phyloP scores from a whole-genome alignment of 345 rosid genomes.

The Leavenworthia alabamica region DNA sequence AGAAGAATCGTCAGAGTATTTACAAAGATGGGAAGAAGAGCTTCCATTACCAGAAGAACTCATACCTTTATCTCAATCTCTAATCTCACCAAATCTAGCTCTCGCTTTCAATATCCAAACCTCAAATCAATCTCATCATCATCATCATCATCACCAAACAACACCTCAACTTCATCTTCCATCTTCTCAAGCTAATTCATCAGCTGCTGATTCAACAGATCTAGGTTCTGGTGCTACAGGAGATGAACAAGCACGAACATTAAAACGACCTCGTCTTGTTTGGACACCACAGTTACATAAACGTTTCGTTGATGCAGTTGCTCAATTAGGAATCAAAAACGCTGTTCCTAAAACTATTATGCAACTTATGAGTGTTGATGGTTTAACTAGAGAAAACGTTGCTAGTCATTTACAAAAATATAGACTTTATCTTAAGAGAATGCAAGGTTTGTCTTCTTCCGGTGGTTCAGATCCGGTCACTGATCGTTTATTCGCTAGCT shows the following conservation, averaged over 20 bases:
- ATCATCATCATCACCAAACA: too few relatives aligned
- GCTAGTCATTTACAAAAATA: constrained; percentile 88
- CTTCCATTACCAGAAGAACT: constrained; percentile 87
- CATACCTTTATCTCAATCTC: constrained; percentile 80
- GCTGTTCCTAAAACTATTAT: constrained; percentile 91
- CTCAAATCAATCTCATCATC: too few relatives aligned
- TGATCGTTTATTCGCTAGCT: constrained; percentile 88
- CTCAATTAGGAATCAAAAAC: constrained; percentile 84
- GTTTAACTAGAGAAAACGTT: constrained; percentile 77
- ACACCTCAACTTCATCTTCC: too few relatives aligned
- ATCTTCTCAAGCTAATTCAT: too few relatives aligned
- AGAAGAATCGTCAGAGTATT: constrained; percentile 75
- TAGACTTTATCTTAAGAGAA: constrained; percentile 72
- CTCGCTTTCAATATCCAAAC: constrained; percentile 72
- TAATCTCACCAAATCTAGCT: constrained; percentile 92
- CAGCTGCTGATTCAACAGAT: constrained; percentile 64
- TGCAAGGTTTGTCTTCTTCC: constrained; percentile 65
- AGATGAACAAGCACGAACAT: constrained; percentile 77
- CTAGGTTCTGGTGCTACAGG: constrained; percentile 62
- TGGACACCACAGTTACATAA: constrained; percentile 95
- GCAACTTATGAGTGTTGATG: constrained; percentile 93
- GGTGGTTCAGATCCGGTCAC: constrained; percentile 77
- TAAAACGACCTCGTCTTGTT: constrained; percentile 76
- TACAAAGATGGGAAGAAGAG: constrained; percentile 83
- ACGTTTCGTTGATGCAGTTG: constrained; percentile 83